Evolutionary conservation across 805 yeast species (phyloP).

Genomic region (Lachancea thermotolerans): DNA sequence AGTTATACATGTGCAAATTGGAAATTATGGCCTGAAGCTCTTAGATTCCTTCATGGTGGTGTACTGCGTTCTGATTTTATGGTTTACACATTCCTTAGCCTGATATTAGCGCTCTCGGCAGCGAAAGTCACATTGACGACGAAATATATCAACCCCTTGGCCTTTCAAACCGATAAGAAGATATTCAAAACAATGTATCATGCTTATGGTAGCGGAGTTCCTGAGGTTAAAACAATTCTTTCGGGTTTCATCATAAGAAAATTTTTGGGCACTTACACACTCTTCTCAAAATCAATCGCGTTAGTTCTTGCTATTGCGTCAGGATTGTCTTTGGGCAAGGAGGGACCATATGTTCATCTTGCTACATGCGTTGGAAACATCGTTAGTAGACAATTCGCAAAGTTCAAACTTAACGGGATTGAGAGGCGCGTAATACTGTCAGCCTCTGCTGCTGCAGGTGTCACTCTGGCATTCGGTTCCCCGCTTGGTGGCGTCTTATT

Average conservation of each 20-base stretch:
- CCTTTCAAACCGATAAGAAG: constrained; percentile 2
- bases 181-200: constrained; percentile 35
- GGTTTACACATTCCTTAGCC: constrained; percentile 34
- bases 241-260: constrained; percentile 52
- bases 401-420: constrained; percentile 42
- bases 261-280: constrained; percentile 46
- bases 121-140: constrained; percentile 42
- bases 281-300: constrained; percentile 42
- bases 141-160: constrained; percentile 33
- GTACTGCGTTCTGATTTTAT: constrained; percentile 28
- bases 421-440: constrained; percentile 47
- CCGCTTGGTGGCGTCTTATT: constrained; percentile 56
- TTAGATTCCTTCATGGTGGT: background rate
- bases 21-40: constrained; percentile 38
- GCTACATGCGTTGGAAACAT: constrained; percentile 55
- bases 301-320: constrained; percentile 49
- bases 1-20: constrained; percentile 25
- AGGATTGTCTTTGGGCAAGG: constrained; percentile 52
- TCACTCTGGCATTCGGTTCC: constrained; percentile 54
- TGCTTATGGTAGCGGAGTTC: constrained; percentile 55
- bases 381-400: constrained; percentile 39
- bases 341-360: constrained; percentile 56
- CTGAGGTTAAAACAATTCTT: constrained; percentile 53
- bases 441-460: constrained; percentile 54
- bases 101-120: constrained; percentile 39